Evolutionary conservation across 2,329 filamentous ascomycete genomes (phyloP), one percentile per base, ranked within the genome.

Genomic region (Didymella lethalis): DNA sequence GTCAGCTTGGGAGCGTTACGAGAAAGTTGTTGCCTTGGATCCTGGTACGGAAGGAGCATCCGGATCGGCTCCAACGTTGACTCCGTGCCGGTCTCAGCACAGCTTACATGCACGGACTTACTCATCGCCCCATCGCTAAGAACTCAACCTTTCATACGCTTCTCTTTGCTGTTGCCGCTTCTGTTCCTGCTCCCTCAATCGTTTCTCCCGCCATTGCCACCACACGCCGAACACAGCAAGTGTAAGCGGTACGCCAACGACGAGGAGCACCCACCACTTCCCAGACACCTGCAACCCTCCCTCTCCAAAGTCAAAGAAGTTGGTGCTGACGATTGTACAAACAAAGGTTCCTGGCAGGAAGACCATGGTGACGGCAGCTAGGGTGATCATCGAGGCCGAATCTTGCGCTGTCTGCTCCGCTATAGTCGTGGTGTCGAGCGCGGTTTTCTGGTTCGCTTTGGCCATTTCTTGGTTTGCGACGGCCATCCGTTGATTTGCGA

Each of bases 341-440:
- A 69, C 52, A 51, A 72, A 70, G 6, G 67, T 68, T 10, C 67
- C 64, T 4, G 66, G 67, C 0, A 72, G 50, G 28, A 70, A 72
- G 1, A 70, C 14, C 66, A 70, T 67, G 0, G 69, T 72, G 0
- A 72, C 61, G 2, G 66, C 65, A 1, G 69, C 69, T 26, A 69
- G 64, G 1, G 67, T 72, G 48, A 69, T 72, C 69, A 70, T 72
- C 1, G 69, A 69, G 2, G 66, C 62, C 0, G 69, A 70, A 48
- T 72, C 69, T 8, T 65, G 65, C 38, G 65, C 65, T 0, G 67
- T 68, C 38, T 65, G 64, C 25, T 67, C 59, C 6, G 66, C 66
- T 6, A 70, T 60, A 20, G 59, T 61, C 4, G 67, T 64, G 2
- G 62, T 68, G 5, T 64, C 63, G 2, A 53, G 46, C 7, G 67